Evolutionary conservation across 345 rosid species (phyloP).

Genomic region (Boechera divaricarpa): DNA sequence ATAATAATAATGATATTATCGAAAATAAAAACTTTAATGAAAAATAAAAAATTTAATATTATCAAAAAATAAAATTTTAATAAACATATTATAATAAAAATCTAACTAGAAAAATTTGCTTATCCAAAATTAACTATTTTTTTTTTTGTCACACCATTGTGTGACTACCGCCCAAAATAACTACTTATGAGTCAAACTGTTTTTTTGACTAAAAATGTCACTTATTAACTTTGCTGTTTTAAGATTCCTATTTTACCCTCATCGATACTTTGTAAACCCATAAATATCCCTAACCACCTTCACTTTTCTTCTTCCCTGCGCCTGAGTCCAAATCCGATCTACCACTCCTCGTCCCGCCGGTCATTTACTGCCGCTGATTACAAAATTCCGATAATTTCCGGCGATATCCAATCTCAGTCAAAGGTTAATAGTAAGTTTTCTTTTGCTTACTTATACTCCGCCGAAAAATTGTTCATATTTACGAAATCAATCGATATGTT

Average conservation of each 20-base stretch:
- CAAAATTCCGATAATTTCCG: conserved; percentile 5
- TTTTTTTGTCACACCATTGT: no score
- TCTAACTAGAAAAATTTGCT: neutral
- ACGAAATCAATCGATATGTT: conserved; percentile 18
- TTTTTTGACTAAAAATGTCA: conserved; percentile 25
- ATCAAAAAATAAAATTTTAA: no score
- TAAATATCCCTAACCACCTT: conserved; percentile 30
- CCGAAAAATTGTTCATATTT: conserved; percentile 17
- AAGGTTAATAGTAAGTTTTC: conserved; percentile 2
- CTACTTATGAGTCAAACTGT: conserved; percentile 15
- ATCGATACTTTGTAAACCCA: neutral
- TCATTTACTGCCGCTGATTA: conserved; percentile 31
- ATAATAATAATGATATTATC: neutral
- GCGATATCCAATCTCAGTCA: conserved; percentile 3
- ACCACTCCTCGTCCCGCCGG: conserved; percentile 28
- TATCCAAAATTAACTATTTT: neutral
- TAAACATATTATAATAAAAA: neutral
- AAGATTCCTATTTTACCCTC: conserved; percentile 33
- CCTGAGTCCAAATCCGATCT: conserved; percentile 37
- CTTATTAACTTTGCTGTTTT: neutral
- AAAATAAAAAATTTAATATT: no score
- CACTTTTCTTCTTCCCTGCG: conserved; percentile 15
- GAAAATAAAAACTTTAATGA: no score
- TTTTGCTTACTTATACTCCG: conserved; percentile 8
- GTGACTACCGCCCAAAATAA: neutral